A percentile compares a stretch with the other conserved stretches of the same genome.
phyloP scores from a whole-genome alignment of 176 grass and related monocot species.

The Zoysia japonica region DNA sequence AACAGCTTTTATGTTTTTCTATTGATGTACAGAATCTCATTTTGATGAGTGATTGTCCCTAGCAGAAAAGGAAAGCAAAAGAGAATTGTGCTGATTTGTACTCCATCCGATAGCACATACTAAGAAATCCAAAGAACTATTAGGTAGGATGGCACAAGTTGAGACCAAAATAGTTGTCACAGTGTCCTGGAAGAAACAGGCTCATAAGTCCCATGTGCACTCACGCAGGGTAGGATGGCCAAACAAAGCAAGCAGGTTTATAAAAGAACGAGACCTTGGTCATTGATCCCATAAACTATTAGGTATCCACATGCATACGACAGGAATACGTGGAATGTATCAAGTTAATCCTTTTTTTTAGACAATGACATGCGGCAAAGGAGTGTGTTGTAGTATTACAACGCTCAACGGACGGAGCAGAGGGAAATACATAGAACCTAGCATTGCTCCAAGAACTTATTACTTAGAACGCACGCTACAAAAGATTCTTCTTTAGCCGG shows the following conservation, averaged over 20 bases:
- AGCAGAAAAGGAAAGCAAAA: not conserved
- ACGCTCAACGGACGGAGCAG: not conserved
- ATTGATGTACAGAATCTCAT: not conserved
- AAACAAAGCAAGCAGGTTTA: not conserved
- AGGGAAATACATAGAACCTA: not conserved
- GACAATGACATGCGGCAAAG: not conserved
- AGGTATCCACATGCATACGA: not conserved
- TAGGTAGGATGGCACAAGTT: not conserved
- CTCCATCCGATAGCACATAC: not conserved
- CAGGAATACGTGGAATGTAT: not conserved
- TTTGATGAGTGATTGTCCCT: not conserved
- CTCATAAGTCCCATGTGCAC: not conserved
- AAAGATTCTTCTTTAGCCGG: slow-evolving; percentile 21
- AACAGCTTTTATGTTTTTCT: not conserved
- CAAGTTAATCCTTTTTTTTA: not conserved
- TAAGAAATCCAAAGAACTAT: not conserved
- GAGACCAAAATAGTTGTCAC: not conserved
- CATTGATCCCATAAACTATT: slow-evolving; percentile 1
- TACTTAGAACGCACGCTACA: not conserved
- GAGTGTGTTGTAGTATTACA: not conserved
- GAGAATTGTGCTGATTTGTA: not conserved
- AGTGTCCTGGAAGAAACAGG: not conserved
- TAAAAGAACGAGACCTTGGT: slow-evolving; percentile 20
- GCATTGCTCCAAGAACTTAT: not conserved
- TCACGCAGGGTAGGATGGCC: not conserved